Conservation (phyloP, 2,329 filamentous ascomycete genomes). For the Aspergillus sclerotialis region DNA sequence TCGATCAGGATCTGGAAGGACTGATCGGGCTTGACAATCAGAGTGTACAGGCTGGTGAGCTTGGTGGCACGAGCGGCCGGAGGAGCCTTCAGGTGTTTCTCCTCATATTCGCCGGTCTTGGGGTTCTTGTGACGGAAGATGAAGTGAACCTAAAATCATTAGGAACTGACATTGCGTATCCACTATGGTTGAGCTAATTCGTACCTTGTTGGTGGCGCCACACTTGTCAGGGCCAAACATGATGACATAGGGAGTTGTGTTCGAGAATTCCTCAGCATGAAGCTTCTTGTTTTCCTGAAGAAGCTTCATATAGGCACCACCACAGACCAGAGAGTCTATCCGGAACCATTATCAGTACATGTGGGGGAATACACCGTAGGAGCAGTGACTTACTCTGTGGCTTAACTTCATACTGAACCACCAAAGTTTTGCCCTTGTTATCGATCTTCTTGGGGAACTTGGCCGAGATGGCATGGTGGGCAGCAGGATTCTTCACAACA, state of each 20-base stretch:
- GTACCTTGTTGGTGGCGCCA: conserved; percentile 95
- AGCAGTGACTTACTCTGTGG: conserved; percentile 69
- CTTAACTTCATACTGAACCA: conserved; percentile 99
- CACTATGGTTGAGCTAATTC: conserved; percentile 28
- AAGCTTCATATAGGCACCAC: conserved; percentile 98
- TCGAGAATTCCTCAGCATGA: conserved; percentile 95
- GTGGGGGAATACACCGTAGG: conserved; percentile 5
- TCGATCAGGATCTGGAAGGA: conserved; percentile 90
- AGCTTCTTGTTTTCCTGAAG: conserved; percentile 96
- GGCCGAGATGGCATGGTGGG: conserved; percentile 98
- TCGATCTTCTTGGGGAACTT: conserved; percentile 96
- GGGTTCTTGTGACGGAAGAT: conserved; percentile 99
- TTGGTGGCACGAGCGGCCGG: conserved; percentile 84
- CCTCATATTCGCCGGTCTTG: conserved; percentile 98
- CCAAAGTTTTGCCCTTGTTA: conserved; percentile 93
- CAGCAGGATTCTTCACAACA: conserved; percentile 94
- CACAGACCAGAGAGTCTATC: conserved; percentile 89
- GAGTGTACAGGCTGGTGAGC: conserved; percentile 89
- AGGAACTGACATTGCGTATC: conserved; percentile 2
- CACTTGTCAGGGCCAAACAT: conserved; percentile 99
- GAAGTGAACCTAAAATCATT: conserved; percentile 58
- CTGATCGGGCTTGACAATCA: conserved; percentile 95
- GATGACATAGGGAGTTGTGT: conserved; percentile 95
- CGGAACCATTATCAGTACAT: conserved; percentile 23
- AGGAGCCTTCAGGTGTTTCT: conserved; percentile 90